phyloP scores from a whole-genome alignment of 768 basidiomycete genomes.

The Phylloporus sp. region DNA sequence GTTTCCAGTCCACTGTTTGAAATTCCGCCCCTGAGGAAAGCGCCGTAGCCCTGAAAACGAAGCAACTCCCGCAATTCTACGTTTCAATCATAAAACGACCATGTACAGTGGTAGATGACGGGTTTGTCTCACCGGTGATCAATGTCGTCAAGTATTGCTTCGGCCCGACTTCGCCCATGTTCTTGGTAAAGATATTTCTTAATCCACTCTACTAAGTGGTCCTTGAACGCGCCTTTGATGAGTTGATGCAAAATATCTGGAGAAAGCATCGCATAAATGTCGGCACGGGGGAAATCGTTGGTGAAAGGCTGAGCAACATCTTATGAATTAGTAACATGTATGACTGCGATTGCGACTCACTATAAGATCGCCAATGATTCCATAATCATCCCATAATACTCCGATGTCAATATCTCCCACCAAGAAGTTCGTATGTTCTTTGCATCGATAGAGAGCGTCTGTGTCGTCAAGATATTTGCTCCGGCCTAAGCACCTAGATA shows the following conservation, averaged over 20 bases:
- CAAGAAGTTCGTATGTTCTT: background rate
- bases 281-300: conserved; percentile 26
- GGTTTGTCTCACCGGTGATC: conserved; percentile 21
- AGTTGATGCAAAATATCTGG: conserved; percentile 1
- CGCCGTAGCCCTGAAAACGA: conserved; percentile 25
- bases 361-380: conserved; percentile 18
- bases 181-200: background rate
- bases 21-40: conserved; percentile 29
- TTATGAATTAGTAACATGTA: background rate
- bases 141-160: conserved; percentile 29
- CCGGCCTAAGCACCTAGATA: background rate
- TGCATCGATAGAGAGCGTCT: background rate
- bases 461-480: background rate
- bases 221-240: background rate
- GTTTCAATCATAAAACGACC: background rate
- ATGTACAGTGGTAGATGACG: background rate
- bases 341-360: background rate
- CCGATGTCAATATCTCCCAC: background rate
- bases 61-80: conserved; percentile 27
- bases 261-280: conserved; percentile 26
- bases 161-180: background rate
- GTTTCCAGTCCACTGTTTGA: conserved; percentile 37
- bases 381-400: conserved; percentile 5
- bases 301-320: conserved; percentile 29
- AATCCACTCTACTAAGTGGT: conserved; percentile 2